Evolutionary conservation across 1,284 basidiomycete species (phyloP).

Genomic region (Macrocybe sp.): DNA sequence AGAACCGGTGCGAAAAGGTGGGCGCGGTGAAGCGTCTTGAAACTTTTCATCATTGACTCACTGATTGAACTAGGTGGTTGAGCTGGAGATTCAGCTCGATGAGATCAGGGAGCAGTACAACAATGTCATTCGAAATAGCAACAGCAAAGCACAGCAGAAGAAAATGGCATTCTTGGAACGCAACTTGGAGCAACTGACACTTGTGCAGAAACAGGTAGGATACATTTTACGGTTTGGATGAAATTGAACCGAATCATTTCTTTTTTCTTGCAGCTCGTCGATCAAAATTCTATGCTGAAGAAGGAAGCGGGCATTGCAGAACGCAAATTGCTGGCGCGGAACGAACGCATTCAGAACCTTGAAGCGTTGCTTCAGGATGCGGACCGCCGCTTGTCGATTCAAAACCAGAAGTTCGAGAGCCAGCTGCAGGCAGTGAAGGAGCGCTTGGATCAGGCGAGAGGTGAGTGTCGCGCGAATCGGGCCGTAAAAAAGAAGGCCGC

Average conservation of each 20-base stretch:
- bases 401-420: constrained; percentile 95
- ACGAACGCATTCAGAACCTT: constrained; percentile 95
- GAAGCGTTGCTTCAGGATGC: constrained; percentile 91
- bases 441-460: constrained; percentile 86
- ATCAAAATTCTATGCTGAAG: constrained; percentile 97
- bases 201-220: constrained; percentile 93
- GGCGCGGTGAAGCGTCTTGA: constrained; percentile 16
- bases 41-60: constrained; percentile 9
- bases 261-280: constrained; percentile 70
- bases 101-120: constrained; percentile 99
- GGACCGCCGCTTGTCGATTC: constrained; percentile 83
- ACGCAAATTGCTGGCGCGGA: constrained; percentile 91
- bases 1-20: constrained; percentile 99
- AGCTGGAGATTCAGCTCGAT: constrained; percentile 98
- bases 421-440: constrained; percentile 91
- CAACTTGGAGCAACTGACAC: constrained; percentile 92
- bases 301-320: constrained; percentile 97
- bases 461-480: constrained; percentile 40
- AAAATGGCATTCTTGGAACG: constrained; percentile 99
- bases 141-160: constrained; percentile 97
- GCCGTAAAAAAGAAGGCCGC: constrained; percentile 4
- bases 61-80: constrained; percentile 72
- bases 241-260: constrained; percentile 3
- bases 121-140: constrained; percentile 96
- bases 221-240: not conserved